Evolutionary conservation across 2,329 filamentous ascomycete genomes (phyloP), one percentile per base, ranked within the genome.

Genomic region (Cladosporium sp.): DNA sequence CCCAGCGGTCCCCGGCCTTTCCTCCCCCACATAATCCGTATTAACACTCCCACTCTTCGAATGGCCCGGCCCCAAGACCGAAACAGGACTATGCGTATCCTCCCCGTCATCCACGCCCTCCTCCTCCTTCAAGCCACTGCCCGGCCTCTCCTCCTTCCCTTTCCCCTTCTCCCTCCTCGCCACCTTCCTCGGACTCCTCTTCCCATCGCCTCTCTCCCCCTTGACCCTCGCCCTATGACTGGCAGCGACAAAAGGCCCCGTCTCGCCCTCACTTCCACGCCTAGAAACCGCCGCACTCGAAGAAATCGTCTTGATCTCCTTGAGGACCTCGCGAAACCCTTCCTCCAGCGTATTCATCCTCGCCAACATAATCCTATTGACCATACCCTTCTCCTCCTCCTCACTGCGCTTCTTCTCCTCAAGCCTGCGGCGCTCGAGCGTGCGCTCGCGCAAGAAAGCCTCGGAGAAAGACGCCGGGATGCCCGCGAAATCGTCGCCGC

Each of bases 271-370:
- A 32, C 63, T 66, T n/a, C 62, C 61, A 18, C 62, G 50, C 24
- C 64, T 51, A 29, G 62, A 63, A 12, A 9, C 27, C 12, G 15
- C 43, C 19, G 54, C 52, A n/a, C 53, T 54, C 34, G 57, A 55
- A 20, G 54, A 59, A 49, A 62, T 56, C 36, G 63, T 64, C 43
- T 64, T 67, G 36, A 69, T 66, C 54, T 67, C 66, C 47, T 59
- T 64, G 24, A 69, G 50, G 7, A 70, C 85, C 53, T 96, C 89
- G 2, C 86, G 80, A 67, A 97, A 92, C 12, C 90, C 86, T 69
- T 95, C 89, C 66, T 97, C 91, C 2, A 97, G 77, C 7, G 86
- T 92, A 67, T 93, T 93, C 89, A 96, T 96, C 29, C 89, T 78
- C 7, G 89, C 89, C 40, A 96, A 74, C 69, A 96, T 86, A 39